Percentiles rank a stretch among this genome's conserved stretches.
Evolutionary conservation across 768 basidiomycete genomes (phyloP).

Genomic region (Boletus rubropictus): DNA sequence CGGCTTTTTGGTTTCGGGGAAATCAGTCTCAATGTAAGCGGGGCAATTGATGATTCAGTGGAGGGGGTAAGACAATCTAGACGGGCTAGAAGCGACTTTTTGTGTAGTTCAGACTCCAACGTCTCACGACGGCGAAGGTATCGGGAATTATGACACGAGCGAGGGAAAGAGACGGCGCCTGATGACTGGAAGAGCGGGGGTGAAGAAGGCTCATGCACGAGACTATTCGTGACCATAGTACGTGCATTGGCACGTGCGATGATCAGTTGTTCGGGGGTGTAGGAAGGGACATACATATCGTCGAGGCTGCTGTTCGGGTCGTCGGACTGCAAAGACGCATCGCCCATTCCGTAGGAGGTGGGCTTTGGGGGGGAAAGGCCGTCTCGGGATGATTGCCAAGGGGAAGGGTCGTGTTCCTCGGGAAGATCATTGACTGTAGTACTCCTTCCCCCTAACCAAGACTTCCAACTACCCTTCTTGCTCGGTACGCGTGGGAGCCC

Average conservation of each 20-base stretch:
- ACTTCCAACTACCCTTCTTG: conserved; percentile 49
- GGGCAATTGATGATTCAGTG: conserved; percentile 41
- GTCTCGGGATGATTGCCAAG: conserved; percentile 30
- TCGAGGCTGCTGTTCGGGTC: conserved; percentile 28
- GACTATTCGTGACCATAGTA: conserved; percentile 42
- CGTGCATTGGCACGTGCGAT: conserved; percentile 37
- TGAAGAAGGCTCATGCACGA: conserved; percentile 35
- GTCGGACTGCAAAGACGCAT: conserved; percentile 36
- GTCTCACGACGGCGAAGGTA: conserved; percentile 35
- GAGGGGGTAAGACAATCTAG: conserved; percentile 37
- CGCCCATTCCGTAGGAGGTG: conserved; percentile 27
- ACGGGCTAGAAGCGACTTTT: conserved; percentile 43
- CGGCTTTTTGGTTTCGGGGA: conserved; percentile 26
- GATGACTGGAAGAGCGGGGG: conserved; percentile 46
- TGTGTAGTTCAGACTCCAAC: conserved; percentile 44
- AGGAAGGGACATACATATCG: conserved; percentile 9
- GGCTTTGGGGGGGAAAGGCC: conserved; percentile 19
- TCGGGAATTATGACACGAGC: conserved; percentile 45
- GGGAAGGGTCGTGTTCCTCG: conserved; percentile 21
- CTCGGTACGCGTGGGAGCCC: conserved; percentile 29
- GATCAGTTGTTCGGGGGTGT: conserved; percentile 25
- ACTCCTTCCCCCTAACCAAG: conserved; percentile 47
- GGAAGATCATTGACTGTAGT: conserved; percentile 23
- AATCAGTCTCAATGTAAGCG: conserved; percentile 35
- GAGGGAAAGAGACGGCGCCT: conserved; percentile 42